Conservation (phyloP, 805 yeast genomes). For the Lipomyces spencermartinsiae region DNA sequence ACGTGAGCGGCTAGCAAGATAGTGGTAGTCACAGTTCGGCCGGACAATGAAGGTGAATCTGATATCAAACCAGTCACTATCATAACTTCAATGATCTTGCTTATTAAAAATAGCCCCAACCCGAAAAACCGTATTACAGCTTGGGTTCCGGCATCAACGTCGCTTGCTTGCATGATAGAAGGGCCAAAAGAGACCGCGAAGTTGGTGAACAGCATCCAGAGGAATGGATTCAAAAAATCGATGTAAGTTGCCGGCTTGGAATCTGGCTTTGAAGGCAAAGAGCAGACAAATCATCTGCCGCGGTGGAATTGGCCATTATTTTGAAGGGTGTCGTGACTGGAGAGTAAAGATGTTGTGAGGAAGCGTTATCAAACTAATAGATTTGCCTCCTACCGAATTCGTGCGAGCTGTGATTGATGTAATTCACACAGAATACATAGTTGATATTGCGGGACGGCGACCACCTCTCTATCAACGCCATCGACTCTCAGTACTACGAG, state of each 20-base stretch:
- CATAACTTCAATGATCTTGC: background rate
- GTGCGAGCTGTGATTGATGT: no score
- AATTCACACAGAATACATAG: no score
- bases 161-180: background rate
- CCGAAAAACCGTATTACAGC: background rate
- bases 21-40: constrained; percentile 1
- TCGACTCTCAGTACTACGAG: no score
- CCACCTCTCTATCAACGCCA: no score
- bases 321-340: no score
- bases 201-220: background rate
- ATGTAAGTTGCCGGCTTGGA: background rate
- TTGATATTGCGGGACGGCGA: no score
- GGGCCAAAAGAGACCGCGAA: background rate
- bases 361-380: no score
- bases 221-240: background rate
- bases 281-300: no score
- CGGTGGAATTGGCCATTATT: no score
- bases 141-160: background rate
- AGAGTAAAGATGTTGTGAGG: no score
- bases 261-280: no score
- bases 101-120: background rate
- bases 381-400: no score
- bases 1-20: background rate
- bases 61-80: background rate
- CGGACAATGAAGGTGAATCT: background rate